Base-by-base conservation (phyloP, 78 protist species). In the Dictyostelium brefeldianum region DNA sequence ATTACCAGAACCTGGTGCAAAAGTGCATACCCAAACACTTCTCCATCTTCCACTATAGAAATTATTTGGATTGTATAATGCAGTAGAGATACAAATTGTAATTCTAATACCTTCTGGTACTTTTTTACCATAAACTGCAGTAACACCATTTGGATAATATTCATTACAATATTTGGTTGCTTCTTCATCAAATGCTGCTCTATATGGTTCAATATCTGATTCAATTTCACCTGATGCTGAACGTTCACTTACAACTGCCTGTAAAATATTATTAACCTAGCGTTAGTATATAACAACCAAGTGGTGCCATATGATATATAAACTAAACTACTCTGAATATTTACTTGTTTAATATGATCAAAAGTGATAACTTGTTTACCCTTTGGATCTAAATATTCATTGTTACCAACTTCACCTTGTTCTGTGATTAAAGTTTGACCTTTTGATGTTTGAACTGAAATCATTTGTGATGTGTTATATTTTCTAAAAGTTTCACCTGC, bases 21-120 rank as follows among this genome's bases (percentile, higher is more conserved):
- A 56, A 12, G 89, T 64, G 62, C 78, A 59, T 46, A 89, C 82
- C 97, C 97, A 95, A 15, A 80, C 84, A n/a, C 89, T 41, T 64
- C 97, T 81, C 97, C 96, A 92, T 31, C 96, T 59, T 54, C 97
- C 97, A 78, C 78, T 85, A 94, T 94, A 96, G 41, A 78, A 92
- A 91, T 89, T 92, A 80, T 18, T 50, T 59, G 97, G 94, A 51
- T 80, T 80, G 93, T 87, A 87, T 48, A 62, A 11, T 7, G 95
- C 62, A 17, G 94, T 43, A 7, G 83, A 46, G 8, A 96, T 47
- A 79, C 96, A 91, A 41, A 95, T 78, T 5, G 91, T 83, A 17
- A 89, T 36, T 46, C 82, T 84, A n/a, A 29, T 43, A 20, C 94
- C 95, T 69, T 83, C 83, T 18, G 92, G 65, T 14, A 77, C 82